Evolutionary conservation across 495 filamentous ascomycete genomes (phyloP).

Genomic region (Xylaria cubensis): DNA sequence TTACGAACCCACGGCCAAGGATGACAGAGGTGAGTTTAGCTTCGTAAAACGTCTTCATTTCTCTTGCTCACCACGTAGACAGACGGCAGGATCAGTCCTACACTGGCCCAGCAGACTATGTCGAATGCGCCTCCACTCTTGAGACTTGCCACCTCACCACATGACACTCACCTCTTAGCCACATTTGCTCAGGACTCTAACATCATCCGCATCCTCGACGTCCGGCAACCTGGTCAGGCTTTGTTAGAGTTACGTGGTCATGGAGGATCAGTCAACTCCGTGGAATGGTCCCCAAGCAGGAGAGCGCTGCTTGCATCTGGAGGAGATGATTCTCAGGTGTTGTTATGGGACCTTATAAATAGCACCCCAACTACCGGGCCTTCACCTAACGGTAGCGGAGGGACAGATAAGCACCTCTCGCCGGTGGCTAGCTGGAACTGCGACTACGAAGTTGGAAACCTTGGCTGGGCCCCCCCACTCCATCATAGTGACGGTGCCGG

Average conservation of each 20-base stretch:
- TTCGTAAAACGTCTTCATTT: not conserved
- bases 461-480: constrained; percentile 91
- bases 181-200: constrained; percentile 95
- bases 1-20: constrained; percentile 92
- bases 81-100: constrained; percentile 66
- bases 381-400: constrained; percentile 53
- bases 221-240: constrained; percentile 94
- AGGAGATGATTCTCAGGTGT: constrained; percentile 86
- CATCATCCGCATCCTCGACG: constrained; percentile 93
- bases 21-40: constrained; percentile 71
- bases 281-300: constrained; percentile 92
- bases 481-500: constrained; percentile 68
- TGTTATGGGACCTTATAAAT: constrained; percentile 93
- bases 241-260: constrained; percentile 95
- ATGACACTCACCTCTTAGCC: constrained; percentile 93
- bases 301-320: constrained; percentile 90
- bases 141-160: constrained; percentile 89
- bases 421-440: constrained; percentile 91
- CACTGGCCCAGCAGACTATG: constrained; percentile 72
- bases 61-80: constrained; percentile 2
- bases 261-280: constrained; percentile 80
- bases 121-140: constrained; percentile 84
- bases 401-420: constrained; percentile 64
- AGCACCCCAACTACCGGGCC: constrained; percentile 59
- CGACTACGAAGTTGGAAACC: constrained; percentile 94